Evolutionary conservation across 139 green algal species (phyloP), one percentile per base, ranked within the genome.

Genomic region (Tetradesmus obliquus): DNA sequence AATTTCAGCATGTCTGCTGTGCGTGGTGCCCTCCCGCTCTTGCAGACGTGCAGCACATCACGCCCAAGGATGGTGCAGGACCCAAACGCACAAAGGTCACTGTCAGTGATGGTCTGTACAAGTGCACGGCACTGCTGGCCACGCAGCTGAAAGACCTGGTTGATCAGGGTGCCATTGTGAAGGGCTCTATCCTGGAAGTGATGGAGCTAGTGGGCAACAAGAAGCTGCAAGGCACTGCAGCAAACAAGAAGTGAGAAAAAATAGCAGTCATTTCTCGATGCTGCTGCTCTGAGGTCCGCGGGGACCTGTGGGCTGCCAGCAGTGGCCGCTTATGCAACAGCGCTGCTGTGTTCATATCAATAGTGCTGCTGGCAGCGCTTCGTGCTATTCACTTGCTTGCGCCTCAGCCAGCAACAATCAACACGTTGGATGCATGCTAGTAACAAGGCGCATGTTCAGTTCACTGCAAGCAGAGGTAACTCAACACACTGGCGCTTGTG

Each of bases 91-190:
- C 74, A 51, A 85, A 89, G 20, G 55, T 94, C 5, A 90, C 66
- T 51, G 88, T 94, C 17, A 93, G 80, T 62, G 93, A 95, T 62
- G 93, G 93, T 8, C 6, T 92, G 24, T 90, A 90, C 58, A 84
- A 71, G 53, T 91, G 92, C 32, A 93, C 93, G 17, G 94, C 94
- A 22, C 98, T 99, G 96, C 89, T 99, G 45, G 95, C 97, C 13
- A 97, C 95, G 0, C 96, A 99, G 94, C 88, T 99, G 24, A 95
- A 95, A 22, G 90, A 97, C 0, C 62, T 96, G 12, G 93, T 97
- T 3, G 87, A 93, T 10, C 57, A 79, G 2, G 79, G 91, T 17
- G 10, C 91, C 2, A 51, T 99, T 0, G 60, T 86, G 8, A 90
- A 95, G 19, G 92, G 92, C 60, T 91, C 93, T 3, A 92, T 99